These are phyloP conservation scores for Kingdonia uniflora DNA, from an alignment of 164 flowering plant genomes.

Conservation along the genomic window DNA sequence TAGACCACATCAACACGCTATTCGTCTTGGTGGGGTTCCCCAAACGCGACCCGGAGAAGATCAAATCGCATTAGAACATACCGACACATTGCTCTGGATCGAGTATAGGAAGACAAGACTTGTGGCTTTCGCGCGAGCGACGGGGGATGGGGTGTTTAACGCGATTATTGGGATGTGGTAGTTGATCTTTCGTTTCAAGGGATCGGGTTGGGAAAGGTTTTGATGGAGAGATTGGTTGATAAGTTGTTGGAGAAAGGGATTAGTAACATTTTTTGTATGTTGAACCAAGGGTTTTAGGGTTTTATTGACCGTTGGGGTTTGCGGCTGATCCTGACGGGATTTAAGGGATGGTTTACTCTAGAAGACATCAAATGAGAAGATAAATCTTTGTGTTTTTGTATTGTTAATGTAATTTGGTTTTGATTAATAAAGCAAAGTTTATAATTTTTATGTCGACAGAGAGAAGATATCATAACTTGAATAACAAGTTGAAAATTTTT, in stretches of 20 bases:
- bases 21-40: conserved; percentile 92
- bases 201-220: conserved; percentile 84
- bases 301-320: conserved; percentile 83
- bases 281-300: conserved; percentile 89
- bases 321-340: conserved; percentile 96
- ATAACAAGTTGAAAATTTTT: no score
- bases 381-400: no score
- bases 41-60: conserved; percentile 61
- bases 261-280: conserved; percentile 64
- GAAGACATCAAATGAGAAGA: conserved; percentile 28
- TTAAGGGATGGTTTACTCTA: conserved; percentile 80
- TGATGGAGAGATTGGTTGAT: conserved; percentile 73
- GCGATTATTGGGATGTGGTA: conserved; percentile 98
- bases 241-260: conserved; percentile 55
- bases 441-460: no score
- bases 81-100: conserved; percentile 71
- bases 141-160: conserved; percentile 96
- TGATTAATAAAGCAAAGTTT: no score
- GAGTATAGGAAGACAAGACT: conserved; percentile 56
- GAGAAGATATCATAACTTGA: no score
- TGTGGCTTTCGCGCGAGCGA: conserved; percentile 91
- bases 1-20: conserved; percentile 73
- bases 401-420: no score
- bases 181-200: conserved; percentile 95
- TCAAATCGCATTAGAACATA: conserved; percentile 65